phyloP scores from a whole-genome alignment of 2,329 filamentous ascomycete species.

The Colletotrichum zoysiae region DNA sequence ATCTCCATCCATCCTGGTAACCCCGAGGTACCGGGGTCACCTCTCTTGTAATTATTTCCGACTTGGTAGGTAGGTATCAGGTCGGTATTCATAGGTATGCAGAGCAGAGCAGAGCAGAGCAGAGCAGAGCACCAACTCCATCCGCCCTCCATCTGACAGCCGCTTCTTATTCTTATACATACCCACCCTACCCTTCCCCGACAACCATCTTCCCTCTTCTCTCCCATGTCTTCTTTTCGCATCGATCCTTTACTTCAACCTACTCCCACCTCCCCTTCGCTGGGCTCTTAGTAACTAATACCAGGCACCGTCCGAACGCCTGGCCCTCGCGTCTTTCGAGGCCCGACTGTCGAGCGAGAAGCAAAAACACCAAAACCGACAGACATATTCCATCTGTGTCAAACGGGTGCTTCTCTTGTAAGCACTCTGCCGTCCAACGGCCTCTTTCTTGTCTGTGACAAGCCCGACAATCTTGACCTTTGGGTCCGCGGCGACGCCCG shows the following conservation, averaged over 20 bases:
- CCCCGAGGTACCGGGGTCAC: constrained; percentile 35
- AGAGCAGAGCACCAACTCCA: neutral
- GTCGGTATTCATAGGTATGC: no score
- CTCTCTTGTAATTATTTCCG: constrained; percentile 7
- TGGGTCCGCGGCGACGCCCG: constrained; percentile 13
- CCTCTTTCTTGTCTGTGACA: constrained; percentile 8
- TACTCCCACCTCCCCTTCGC: neutral
- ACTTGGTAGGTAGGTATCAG: no score
- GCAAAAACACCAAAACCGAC: neutral
- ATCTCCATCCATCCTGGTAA: constrained; percentile 1
- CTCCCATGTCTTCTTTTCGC: constrained; percentile 8
- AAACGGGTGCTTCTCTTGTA: constrained; percentile 25
- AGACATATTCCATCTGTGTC: neutral
- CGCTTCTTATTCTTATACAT: constrained; percentile 34
- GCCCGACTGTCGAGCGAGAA: constrained; percentile 8
- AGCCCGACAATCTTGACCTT: neutral
- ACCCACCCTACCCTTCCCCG: neutral
- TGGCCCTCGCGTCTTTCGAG: neutral
- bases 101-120: neutral
- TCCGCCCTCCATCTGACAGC: neutral
- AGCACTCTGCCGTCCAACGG: constrained; percentile 11
- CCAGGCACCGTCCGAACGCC: neutral
- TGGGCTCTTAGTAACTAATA: constrained; percentile 30
- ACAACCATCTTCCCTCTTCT: neutral
- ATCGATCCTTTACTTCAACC: constrained; percentile 25